Evolutionary conservation across 2,329 filamentous ascomycete genomes (phyloP).

Genomic region (Nannizzia gypsea): DNA sequence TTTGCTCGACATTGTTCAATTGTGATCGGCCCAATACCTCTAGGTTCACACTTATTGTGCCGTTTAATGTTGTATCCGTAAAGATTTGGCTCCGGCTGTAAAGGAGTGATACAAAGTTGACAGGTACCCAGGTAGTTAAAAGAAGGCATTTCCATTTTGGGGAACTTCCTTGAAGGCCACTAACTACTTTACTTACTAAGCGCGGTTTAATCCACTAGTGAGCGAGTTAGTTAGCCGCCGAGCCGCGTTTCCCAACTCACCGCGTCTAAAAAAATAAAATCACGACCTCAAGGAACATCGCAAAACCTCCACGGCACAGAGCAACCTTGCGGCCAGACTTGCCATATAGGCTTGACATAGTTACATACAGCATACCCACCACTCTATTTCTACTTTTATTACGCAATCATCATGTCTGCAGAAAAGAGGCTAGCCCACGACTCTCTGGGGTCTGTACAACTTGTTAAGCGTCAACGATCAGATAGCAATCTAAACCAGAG

Average conservation of each 20-base stretch:
- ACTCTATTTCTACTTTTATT: neutral
- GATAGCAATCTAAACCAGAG: conserved; percentile 43
- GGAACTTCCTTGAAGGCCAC: neutral
- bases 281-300: neutral
- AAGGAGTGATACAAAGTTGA: neutral
- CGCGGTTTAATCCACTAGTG: neutral
- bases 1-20: conserved; percentile 42
- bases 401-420: conserved; percentile 54
- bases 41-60: neutral
- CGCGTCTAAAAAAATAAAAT: conserved; percentile 1
- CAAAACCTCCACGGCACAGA: neutral
- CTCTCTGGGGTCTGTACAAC: conserved; percentile 61
- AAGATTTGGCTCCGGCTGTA: neutral
- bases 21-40: neutral
- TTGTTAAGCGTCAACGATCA: conserved; percentile 82
- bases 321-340: neutral
- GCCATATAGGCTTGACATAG: neutral
- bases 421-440: conserved; percentile 87
- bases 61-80: neutral
- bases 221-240: neutral
- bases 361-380: neutral
- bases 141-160: neutral
- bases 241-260: conserved; percentile 2
- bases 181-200: neutral
- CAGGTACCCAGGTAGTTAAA: neutral